Percentiles rank a stretch among this genome's conserved stretches.
These are phyloP conservation scores for Puccinia sorghi DNA, from an alignment of 1,284 basidiomycete species.

Conservation along the genomic window DNA sequence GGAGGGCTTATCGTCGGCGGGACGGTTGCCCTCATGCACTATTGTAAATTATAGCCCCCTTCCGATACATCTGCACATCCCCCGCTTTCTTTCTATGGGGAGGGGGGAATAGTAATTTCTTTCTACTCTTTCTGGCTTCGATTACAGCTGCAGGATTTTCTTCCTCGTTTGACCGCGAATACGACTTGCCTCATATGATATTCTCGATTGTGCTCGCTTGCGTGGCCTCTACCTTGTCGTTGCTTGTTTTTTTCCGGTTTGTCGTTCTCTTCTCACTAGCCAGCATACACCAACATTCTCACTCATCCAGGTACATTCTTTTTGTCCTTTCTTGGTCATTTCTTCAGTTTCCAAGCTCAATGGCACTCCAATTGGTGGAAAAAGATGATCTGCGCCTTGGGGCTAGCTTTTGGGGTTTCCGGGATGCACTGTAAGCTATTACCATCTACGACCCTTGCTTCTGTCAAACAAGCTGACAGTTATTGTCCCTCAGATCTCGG, in stretches of 20 bases:
- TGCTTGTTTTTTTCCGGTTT: constrained; percentile 61
- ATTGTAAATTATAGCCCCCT: not conserved
- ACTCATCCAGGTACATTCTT: not conserved
- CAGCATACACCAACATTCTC: constrained; percentile 49
- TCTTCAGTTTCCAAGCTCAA: constrained; percentile 54
- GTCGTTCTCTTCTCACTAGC: not conserved
- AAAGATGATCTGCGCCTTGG: constrained; percentile 59
- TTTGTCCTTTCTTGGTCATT: not conserved
- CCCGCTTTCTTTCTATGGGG: constrained; percentile 59
- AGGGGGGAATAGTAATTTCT: no score
- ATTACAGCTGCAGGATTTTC: constrained; percentile 55
- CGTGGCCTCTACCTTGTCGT: constrained; percentile 60
- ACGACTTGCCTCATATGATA: constrained; percentile 59
- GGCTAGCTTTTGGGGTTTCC: constrained; percentile 61
- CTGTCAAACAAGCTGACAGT: not conserved
- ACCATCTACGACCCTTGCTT: not conserved
- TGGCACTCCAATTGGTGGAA: constrained; percentile 63
- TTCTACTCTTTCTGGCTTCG: constrained; percentile 30
- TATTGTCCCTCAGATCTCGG: constrained; percentile 18
- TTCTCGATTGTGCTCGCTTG: constrained; percentile 62
- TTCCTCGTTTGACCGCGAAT: constrained; percentile 56
- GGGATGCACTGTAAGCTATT: constrained; percentile 63
- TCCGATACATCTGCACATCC: not conserved
- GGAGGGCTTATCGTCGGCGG: constrained; percentile 70
- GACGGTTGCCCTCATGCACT: constrained; percentile 64